Conservation (phyloP, 306 rosid species). For the Coriaria nepalensis region DNA sequence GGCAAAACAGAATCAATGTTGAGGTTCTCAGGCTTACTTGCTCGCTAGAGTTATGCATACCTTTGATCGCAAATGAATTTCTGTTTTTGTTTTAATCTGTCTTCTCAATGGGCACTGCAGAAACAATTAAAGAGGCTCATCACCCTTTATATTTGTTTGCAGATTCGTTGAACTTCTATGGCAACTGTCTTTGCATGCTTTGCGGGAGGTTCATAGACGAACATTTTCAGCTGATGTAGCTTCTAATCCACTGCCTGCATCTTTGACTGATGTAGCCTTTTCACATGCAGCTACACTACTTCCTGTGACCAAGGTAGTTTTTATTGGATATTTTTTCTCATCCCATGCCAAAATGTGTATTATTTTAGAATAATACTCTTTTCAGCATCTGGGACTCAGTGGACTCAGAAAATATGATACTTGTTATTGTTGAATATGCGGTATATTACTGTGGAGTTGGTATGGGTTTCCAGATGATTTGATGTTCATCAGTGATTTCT, state of each 20-base stretch:
- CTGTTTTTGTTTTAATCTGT: too few relatives aligned
- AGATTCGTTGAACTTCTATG: slow-evolving; percentile 98
- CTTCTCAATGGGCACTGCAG: too few relatives aligned
- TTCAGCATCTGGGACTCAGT: too few relatives aligned
- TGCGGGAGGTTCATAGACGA: slow-evolving; percentile 92
- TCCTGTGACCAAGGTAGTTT: slow-evolving; percentile 87
- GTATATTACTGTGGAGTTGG: too few relatives aligned
- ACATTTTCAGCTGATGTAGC: slow-evolving; percentile 76
- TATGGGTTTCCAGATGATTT: slow-evolving; percentile 9
- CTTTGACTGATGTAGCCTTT: slow-evolving; percentile 94
- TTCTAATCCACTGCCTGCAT: slow-evolving; percentile 82
- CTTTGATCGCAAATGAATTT: too few relatives aligned
- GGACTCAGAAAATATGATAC: too few relatives aligned
- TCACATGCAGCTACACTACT: slow-evolving; percentile 97
- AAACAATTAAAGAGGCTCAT: neutral
- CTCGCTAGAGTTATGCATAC: too few relatives aligned
- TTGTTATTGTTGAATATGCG: too few relatives aligned
- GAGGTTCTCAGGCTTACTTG: too few relatives aligned
- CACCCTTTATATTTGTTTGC: slow-evolving; percentile 11
- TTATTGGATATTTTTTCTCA: slow-evolving; percentile 3
- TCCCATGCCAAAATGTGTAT: neutral
- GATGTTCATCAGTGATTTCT: slow-evolving; percentile 13
- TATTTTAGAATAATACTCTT: too few relatives aligned
- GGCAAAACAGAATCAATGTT: neutral
- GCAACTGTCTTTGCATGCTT: slow-evolving; percentile 98